phyloP scores from a whole-genome alignment of 2,329 filamentous ascomycete species.

The Exserohilum turcica region DNA sequence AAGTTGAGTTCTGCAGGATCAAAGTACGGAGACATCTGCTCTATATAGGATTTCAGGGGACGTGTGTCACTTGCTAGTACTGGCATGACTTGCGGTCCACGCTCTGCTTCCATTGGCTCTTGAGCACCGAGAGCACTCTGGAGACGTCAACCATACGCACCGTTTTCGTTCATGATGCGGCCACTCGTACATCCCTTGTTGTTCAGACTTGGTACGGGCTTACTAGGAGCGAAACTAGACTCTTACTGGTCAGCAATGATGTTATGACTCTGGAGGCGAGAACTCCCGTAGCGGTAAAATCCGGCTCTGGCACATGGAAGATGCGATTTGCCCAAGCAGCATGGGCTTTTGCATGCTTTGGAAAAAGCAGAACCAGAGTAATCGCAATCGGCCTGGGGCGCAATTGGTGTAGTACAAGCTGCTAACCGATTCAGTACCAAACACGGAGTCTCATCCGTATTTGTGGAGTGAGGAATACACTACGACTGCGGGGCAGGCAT shows the following conservation, averaged over 20 bases:
- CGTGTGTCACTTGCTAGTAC: slow-evolving; percentile 20
- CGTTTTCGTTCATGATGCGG: slow-evolving; percentile 25
- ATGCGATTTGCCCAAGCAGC: slow-evolving; percentile 23
- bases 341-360: slow-evolving; percentile 33
- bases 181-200: slow-evolving; percentile 29
- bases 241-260: slow-evolving; percentile 40
- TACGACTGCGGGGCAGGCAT: slow-evolving; percentile 24
- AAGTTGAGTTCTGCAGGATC: slow-evolving; percentile 30
- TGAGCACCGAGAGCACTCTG: slow-evolving; percentile 19
- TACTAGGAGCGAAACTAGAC: slow-evolving; percentile 26
- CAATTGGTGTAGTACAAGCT: slow-evolving; percentile 25
- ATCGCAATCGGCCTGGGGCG: slow-evolving; percentile 21
- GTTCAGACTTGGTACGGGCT: slow-evolving; percentile 28
- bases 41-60: slow-evolving; percentile 26
- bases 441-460: slow-evolving; percentile 21
- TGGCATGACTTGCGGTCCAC: slow-evolving; percentile 21
- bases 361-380: slow-evolving; percentile 26
- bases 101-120: slow-evolving; percentile 30
- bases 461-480: slow-evolving; percentile 17
- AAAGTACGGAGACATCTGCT: slow-evolving; percentile 13
- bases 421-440: slow-evolving; percentile 21
- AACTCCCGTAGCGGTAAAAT: slow-evolving; percentile 17
- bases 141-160: slow-evolving; percentile 38
- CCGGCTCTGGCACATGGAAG: slow-evolving; percentile 29
- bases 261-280: slow-evolving; percentile 35